Evolutionary conservation across 2,329 filamentous ascomycete genomes (phyloP).

Genomic region (Emergomyces pasteurianus): DNA sequence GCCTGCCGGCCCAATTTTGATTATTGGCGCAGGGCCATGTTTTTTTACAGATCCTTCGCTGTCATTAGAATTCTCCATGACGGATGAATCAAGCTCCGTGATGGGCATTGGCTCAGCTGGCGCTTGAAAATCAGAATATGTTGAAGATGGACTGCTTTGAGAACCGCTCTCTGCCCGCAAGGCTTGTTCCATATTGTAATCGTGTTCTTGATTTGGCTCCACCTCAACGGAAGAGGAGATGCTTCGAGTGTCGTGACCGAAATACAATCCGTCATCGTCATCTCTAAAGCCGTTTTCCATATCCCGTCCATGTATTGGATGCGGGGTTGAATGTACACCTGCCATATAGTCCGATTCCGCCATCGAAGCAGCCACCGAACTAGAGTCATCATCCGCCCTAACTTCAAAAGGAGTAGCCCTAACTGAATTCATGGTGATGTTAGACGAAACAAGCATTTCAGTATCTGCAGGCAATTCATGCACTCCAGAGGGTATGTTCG

Average conservation of each 20-base stretch:
- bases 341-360: slow-evolving; percentile 25
- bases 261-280: background rate
- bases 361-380: slow-evolving; percentile 45
- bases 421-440: background rate
- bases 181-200: slow-evolving; percentile 10
- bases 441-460: background rate
- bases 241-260: slow-evolving; percentile 16
- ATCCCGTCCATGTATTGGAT: background rate
- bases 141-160: background rate
- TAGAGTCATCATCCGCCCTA: background rate
- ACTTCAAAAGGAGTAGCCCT: background rate
- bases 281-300: background rate
- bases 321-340: background rate
- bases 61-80: background rate
- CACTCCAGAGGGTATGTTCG: background rate
- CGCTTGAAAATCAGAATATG: background rate
- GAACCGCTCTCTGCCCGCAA: background rate
- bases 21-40: background rate
- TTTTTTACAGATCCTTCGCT: background rate
- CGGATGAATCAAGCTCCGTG: background rate
- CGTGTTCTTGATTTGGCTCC: slow-evolving; percentile 16
- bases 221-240: slow-evolving; percentile 17
- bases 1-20: background rate
- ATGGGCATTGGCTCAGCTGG: background rate
- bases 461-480: background rate